Base-by-base conservation (phyloP, 2,329 filamentous ascomycete genomes). In the Aspergillus tanneri region DNA sequence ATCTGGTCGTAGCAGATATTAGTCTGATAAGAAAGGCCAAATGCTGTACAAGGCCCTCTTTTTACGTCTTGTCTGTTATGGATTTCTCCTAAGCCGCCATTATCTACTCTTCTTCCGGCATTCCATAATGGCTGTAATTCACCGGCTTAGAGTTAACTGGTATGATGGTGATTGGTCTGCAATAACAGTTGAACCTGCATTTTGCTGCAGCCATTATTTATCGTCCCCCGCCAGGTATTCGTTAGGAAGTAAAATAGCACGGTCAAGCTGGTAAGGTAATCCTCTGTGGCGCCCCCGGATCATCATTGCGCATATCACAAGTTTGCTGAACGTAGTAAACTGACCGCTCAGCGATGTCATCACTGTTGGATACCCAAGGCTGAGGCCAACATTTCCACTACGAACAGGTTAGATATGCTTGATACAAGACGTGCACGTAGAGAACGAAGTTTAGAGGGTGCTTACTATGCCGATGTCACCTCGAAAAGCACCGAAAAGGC, bases 221-320 rank as follows among this genome's bases (percentile, higher is more conserved):
- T n/a, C n/a, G n/a, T n/a, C n/a, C n/a, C n/a, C n/a, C n/a, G n/a
- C 39, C 18, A 57, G 47, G n/a, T 54, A 53, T 11, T 64, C 57
- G 35, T 44, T 52, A 14, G 67, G 67, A 21, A 70, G 57, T 9
- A 67, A 50, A 41, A 71, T 61, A 3, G 71, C 71, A 23, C 71
- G 65, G 60, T 83, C 79, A 52, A 82, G 76, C 38, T 76, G 74
- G 27, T 80, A 77, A 0, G 80, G 79, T 52, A 83, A 59, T 11
- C 77, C 78, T 34, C 79, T 66, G 66, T 82, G 79, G 27, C 79
- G 61, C 2, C 80, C 79, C 46, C 79, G 64, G 21, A 82, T 63
- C 79, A 82, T 82, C 43, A 81, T 75, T 3, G 72, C 72, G 53
- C 77, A 79, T 16, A 82, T 62, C 1, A 82, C 72, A 36, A 82